Evolutionary conservation across 495 filamentous ascomycete genomes (phyloP).

Genomic region (Haplographium delicatum): DNA sequence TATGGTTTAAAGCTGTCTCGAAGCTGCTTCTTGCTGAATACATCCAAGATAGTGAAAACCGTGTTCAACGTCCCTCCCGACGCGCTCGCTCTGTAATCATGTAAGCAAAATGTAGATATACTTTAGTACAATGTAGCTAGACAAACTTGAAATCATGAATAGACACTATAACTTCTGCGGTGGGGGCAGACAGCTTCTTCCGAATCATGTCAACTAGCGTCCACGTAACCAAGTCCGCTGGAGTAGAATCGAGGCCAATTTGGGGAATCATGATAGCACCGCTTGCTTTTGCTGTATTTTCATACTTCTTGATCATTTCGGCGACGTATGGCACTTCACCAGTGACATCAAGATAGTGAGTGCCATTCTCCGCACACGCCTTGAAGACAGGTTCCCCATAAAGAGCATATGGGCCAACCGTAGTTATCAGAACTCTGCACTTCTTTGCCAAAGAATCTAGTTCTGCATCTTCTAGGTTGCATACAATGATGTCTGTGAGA

Average conservation of each 20-base stretch:
- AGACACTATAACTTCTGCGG: conserved; percentile 53
- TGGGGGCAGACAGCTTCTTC: conserved; percentile 48
- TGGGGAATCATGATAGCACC: conserved; percentile 85
- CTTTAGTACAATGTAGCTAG: too few relatives aligned
- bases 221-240: conserved; percentile 75
- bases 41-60: conserved; percentile 56
- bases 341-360: conserved; percentile 88
- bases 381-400: conserved; percentile 78
- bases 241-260: conserved; percentile 79
- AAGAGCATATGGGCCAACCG: conserved; percentile 75
- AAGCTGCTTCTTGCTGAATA: conserved; percentile 53
- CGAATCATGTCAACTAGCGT: conserved; percentile 60
- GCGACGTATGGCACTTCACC: conserved; percentile 80
- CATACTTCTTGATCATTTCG: conserved; percentile 76
- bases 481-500: conserved; percentile 53
- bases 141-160: conserved; percentile 58
- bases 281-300: conserved; percentile 63
- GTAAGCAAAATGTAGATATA: too few relatives aligned
- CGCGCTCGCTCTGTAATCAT: conserved; percentile 38
- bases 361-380: conserved; percentile 83
- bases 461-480: conserved; percentile 57
- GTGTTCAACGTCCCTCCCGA: conserved; percentile 75
- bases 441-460: conserved; percentile 65
- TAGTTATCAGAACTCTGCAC: conserved; percentile 73
- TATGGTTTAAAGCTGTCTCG: conserved; percentile 53